Evolutionary conservation across 352 stramenopile species (phyloP), one percentile per base, ranked within the genome.

Genomic region (Phytopythium vexans): DNA sequence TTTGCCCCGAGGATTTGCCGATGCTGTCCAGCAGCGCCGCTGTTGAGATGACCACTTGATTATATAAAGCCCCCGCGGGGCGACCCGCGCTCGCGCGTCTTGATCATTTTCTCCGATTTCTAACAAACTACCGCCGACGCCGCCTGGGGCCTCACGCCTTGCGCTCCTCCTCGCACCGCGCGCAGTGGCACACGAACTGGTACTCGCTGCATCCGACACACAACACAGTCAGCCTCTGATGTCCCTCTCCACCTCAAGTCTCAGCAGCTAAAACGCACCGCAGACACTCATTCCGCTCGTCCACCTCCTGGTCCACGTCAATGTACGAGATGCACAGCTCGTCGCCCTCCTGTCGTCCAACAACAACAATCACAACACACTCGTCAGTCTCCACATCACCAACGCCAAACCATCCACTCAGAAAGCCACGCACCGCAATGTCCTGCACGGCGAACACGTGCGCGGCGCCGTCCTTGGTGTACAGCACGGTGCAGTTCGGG

Each of bases 281-380:
- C 52, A 93, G 80, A 54, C 75, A 82, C 60, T 87, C 65, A 39
- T 86, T 73, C n/a, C 95, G 87, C 40, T 95, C 76, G 2, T 89
- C 45, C 15, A 93, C 72, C 14, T 80, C 60, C 59, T 89, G 75
- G 35, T 94, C 74, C 35, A 90, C 76, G 53, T 97, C 88, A 62
- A 99, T 96, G 74, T 99, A 99, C 60, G 89, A 96, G 54, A 98
- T 97, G 41, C 80, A 92, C 32, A 99, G 74, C 82, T 99, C 96
- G 52, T 98, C 92, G 16, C 86, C 88, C 55, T 72, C 62, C 83
- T 92, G 41, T 10, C 63, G 46, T 36, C 32, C 12, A 36, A 60
- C 58, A 44, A 56, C 12, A 42, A 16, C 31, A 15, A 49, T 27
- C 10, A 44, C 39, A 5, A 58, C 12, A 61, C n/a, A 16, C 36